Base-by-base conservation (phyloP, 139 green algal species). In the Micractinium conductrix region DNA sequence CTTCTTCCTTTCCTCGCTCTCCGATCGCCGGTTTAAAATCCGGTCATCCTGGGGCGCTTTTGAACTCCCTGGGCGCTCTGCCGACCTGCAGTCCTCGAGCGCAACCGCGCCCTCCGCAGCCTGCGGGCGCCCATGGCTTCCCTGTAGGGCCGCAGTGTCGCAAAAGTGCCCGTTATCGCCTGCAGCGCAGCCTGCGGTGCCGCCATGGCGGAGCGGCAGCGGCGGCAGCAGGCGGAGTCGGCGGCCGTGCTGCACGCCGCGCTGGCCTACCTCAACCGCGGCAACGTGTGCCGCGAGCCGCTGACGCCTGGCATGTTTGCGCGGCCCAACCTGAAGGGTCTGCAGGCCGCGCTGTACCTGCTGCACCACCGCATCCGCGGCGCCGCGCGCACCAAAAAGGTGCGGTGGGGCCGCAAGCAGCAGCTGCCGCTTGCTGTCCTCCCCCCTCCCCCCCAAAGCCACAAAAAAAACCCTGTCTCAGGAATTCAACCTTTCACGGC, bases 291-390 rank as follows among this genome's bases (percentile, higher is more conserved):
- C 78, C 67, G 65, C 7, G 78, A 83, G 62, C 43, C 43, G 30
- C 60, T 83, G 5, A 48, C 37, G 9, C 42, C 78, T 16, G 62
- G 12, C 60, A 74, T 65, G 78, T 74, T 83, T 60, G 40, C 43
- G 16, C 62, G 78, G 19, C 78, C 78, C 62, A 83, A 74, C 78
- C 42, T 45, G 42, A 83, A 83, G 62, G 43, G 42, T n/a, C 44
- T 83, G 78, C 62, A 75, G 78, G n/a, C 78, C 14, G 60, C 30
- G 62, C 30, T 83, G 43, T 26, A 83, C 78, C 62, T 83, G 28
- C 62, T 83, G 78, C n/a, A 83, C 42, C 40, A 40, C 26, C 60
- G 62, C 60, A 83, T 83, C 42, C 42, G 62, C 26, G 78, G 78
- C 62, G 21, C 62, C 0, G 78, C 78, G 12, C 76, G 58, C 76